These are phyloP conservation scores for Trichoderma sp. DNA, from an alignment of 2,329 filamentous ascomycete species.

Conservation along the genomic window DNA sequence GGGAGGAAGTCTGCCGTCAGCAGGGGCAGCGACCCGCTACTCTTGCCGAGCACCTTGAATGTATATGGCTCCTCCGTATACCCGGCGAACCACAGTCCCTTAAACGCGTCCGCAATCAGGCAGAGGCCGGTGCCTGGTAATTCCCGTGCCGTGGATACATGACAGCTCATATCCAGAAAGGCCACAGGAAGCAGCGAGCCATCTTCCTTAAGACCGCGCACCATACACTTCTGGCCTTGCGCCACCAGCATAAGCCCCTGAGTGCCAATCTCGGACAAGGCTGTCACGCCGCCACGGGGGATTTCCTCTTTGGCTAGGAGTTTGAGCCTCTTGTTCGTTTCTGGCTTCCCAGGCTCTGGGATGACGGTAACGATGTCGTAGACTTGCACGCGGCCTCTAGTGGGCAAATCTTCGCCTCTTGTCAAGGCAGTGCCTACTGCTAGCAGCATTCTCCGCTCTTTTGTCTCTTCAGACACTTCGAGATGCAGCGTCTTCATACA, in stretches of 20 bases:
- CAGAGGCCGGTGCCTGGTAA: slow-evolving; percentile 81
- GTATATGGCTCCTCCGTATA: slow-evolving; percentile 97
- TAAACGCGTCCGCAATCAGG: slow-evolving; percentile 84
- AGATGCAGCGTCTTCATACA: slow-evolving; percentile 80
- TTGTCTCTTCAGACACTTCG: slow-evolving; percentile 86
- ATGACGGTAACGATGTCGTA: slow-evolving; percentile 92
- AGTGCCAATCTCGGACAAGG: slow-evolving; percentile 77
- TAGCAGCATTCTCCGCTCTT: slow-evolving; percentile 78
- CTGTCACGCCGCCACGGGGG: slow-evolving; percentile 84
- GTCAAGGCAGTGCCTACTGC: slow-evolving; percentile 80
- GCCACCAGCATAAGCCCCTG: slow-evolving; percentile 87
- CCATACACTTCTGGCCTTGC: slow-evolving; percentile 97
- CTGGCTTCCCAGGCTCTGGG: slow-evolving; percentile 78
- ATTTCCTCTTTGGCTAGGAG: slow-evolving; percentile 87
- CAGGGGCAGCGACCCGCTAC: slow-evolving; percentile 72
- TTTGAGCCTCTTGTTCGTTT: slow-evolving; percentile 83
- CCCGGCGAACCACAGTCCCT: slow-evolving; percentile 93
- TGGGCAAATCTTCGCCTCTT: slow-evolving; percentile 87
- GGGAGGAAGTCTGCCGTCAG: slow-evolving; percentile 84
- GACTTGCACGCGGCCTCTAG: slow-evolving; percentile 81
- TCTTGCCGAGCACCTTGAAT: slow-evolving; percentile 90
- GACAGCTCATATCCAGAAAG: slow-evolving; percentile 96
- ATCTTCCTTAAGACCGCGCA: slow-evolving; percentile 92
- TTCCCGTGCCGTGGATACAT: slow-evolving; percentile 81
- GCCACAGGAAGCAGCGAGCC: slow-evolving; percentile 88